Base-by-base conservation (phyloP, 108 stramenopile species). In the Asterionellopsis glacialis region DNA sequence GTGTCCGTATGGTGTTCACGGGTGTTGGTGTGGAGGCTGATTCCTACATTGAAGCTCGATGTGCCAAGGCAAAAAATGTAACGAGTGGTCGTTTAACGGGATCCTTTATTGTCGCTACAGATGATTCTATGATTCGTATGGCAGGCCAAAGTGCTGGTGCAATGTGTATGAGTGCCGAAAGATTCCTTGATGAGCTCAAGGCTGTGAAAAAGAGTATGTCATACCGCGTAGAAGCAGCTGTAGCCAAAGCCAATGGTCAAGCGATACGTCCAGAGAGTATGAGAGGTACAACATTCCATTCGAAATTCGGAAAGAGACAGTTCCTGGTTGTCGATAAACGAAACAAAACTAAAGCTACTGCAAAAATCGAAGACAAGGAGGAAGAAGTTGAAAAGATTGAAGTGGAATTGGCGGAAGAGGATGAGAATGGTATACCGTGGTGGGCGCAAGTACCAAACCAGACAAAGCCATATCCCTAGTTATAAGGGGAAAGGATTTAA, bases 151-250 rank as follows among this genome's bases (percentile, higher is more conserved):
- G 63, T 45, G 84, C 85, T 10, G 92, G 88, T 11, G 91, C 84
- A 12, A 45, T 81, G 43, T 83, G 83, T 54, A 93, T 93, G 85
- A 57, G 76, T 33, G 67, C 82, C 7, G 84, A 78, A 50, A 74
- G 81, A 22, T 79, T 93, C 27, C 84, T 93, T 0, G 73, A 82
- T 54, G 92, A 93, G 58, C 65, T 93, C 48, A 93, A 88, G 59
- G 80, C 85, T 0, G 73, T 85, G 7, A 88, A 84, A 55, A 88
- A 87, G 45, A 53, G 71, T 3, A 79, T 77, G 11, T 71, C 63
- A 19, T 86, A 84, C 61, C 75, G 81, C 23, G 87, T 88, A 0
- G 87, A 88, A 70, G 85, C 67, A 14, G 90, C 90, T 38, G 63
- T 92, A 60, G 78, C 87, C 11, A 77, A 75, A 41, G 83, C 73